These are phyloP conservation scores for Phytophthora crassamura DNA, from an alignment of 352 stramenopile genomes.

Conservation along the genomic window DNA sequence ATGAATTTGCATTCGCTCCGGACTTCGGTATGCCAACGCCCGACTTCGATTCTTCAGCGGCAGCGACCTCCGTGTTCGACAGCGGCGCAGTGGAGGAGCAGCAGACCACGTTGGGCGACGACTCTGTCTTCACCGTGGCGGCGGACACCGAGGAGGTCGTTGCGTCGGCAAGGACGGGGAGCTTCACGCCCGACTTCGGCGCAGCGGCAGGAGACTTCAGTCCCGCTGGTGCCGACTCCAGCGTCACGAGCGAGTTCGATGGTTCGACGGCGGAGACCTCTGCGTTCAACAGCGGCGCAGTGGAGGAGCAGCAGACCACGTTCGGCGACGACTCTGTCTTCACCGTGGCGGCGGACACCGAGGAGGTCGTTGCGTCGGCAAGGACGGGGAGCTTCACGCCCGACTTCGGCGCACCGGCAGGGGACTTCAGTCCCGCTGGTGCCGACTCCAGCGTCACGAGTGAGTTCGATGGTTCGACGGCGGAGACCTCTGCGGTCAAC, in stretches of 20 bases:
- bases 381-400: slow-evolving; percentile 4
- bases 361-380: not conserved
- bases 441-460: not conserved
- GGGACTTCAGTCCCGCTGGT: not conserved
- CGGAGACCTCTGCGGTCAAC: not conserved
- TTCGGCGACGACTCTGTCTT: not conserved
- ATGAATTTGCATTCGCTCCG: too few relatives aligned
- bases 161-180: not conserved
- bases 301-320: not conserved
- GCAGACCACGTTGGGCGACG: not conserved
- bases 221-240: not conserved
- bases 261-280: not conserved
- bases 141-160: not conserved
- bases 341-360: not conserved
- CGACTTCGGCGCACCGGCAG: slow-evolving; percentile 1
- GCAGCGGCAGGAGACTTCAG: not conserved
- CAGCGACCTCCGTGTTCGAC: not conserved
- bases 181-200: slow-evolving; percentile 10
- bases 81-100: slow-evolving; percentile 1
- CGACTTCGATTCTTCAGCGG: not conserved
- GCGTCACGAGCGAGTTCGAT: slow-evolving; percentile 10
- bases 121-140: not conserved
- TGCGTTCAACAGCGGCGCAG: not conserved
- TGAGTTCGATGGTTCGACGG: not conserved
- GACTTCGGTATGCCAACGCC: not conserved